These are phyloP conservation scores for Sphaerulina vaccinii DNA, from an alignment of 2,329 filamentous ascomycete species.

Conservation along the genomic window DNA sequence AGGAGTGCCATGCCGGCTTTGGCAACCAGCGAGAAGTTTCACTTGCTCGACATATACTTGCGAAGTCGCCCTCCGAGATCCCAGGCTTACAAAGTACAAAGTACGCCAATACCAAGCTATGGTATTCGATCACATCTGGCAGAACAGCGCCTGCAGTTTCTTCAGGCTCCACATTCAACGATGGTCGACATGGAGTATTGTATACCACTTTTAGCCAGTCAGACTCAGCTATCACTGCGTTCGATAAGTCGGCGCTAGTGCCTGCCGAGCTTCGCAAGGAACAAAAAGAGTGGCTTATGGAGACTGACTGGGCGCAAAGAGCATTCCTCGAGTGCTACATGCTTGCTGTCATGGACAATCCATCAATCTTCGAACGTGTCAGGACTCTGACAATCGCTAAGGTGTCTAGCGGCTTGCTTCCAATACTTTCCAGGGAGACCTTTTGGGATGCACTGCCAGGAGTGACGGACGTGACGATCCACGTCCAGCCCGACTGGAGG, in stretches of 20 bases:
- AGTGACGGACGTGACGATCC: constrained; percentile 57
- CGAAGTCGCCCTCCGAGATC: constrained; percentile 18
- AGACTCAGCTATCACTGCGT: constrained; percentile 28
- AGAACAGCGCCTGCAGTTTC: constrained; percentile 10
- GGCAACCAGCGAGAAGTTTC: constrained; percentile 24
- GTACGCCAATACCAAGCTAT: constrained; percentile 24
- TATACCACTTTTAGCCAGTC: constrained; percentile 32
- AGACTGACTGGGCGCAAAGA: constrained; percentile 67
- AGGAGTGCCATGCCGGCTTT: constrained; percentile 26
- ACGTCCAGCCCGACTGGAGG: constrained; percentile 67
- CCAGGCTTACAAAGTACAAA: constrained; percentile 21
- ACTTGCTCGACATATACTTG: constrained; percentile 20
- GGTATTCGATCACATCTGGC: constrained; percentile 24
- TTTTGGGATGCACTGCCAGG: constrained; percentile 62
- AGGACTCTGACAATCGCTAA: constrained; percentile 63
- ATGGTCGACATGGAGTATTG: constrained; percentile 33
- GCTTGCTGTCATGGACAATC: constrained; percentile 63
- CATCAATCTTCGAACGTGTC: constrained; percentile 53
- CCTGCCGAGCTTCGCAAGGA: constrained; percentile 58
- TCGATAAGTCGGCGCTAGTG: constrained; percentile 43
- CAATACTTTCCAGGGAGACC: constrained; percentile 54
- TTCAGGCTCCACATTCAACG: background rate
- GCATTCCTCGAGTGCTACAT: constrained; percentile 68
- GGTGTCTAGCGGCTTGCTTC: constrained; percentile 61
- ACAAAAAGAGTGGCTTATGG: constrained; percentile 68